phyloP scores from a whole-genome alignment of 2,329 filamentous ascomycete genomes.

The Fulvia fulva region DNA sequence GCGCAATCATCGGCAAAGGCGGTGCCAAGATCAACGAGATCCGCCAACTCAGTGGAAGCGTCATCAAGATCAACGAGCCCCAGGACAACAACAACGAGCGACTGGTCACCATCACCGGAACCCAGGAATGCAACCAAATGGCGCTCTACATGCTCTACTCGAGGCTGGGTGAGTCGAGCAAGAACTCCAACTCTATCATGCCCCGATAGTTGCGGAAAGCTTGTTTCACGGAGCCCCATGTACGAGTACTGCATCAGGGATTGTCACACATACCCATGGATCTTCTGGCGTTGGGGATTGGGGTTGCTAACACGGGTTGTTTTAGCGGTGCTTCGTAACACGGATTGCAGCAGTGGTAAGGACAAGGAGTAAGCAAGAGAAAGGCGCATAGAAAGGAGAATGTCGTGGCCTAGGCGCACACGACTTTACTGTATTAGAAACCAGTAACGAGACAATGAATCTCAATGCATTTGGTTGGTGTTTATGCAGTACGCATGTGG shows the following conservation, averaged over 20 bases:
- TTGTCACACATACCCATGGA: background rate
- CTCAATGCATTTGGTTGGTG: background rate
- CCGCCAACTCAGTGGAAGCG: conserved; percentile 89
- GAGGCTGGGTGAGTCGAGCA: conserved; percentile 69
- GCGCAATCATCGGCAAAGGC: conserved; percentile 97
- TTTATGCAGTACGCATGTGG: background rate
- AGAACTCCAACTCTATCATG: conserved; percentile 40
- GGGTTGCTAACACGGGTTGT: background rate
- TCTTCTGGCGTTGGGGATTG: background rate
- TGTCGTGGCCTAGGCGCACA: background rate
- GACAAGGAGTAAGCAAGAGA: background rate
- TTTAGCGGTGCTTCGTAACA: background rate
- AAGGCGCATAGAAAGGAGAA: background rate
- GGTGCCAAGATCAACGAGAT: conserved; percentile 99
- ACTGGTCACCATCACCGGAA: conserved; percentile 93
- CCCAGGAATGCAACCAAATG: conserved; percentile 98
- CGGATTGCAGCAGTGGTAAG: background rate
- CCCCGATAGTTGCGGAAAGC: conserved; percentile 23
- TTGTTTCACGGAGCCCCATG: background rate
- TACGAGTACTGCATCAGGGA: conserved; percentile 1
- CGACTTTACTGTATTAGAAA: background rate
- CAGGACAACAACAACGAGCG: conserved; percentile 99
- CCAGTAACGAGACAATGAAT: background rate
- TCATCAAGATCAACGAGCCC: conserved; percentile 99
- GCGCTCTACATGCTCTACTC: conserved; percentile 99